Conservation (phyloP, 345 rosid genomes). For the Clausena lansium region DNA sequence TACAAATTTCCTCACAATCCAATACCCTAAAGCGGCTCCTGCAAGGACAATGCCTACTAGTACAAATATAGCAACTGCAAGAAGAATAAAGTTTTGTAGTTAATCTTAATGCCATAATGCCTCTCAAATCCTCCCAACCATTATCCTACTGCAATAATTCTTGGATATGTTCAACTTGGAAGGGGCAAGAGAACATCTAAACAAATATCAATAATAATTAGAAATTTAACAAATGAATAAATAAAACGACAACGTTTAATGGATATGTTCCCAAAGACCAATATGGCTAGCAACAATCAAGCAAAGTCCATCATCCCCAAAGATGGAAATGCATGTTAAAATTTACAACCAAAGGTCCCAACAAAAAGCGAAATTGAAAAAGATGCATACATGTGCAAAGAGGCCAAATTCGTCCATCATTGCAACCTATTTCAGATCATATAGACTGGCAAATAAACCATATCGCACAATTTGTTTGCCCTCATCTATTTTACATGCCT, state of each 20-base stretch:
- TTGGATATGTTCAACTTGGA: too few relatives aligned
- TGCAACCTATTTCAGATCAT: not conserved
- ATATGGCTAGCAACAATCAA: too few relatives aligned
- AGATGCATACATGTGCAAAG: not conserved
- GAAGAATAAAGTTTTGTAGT: slow-evolving; percentile 6
- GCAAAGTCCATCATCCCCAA: not conserved
- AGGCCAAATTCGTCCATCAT: not conserved
- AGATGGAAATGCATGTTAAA: not conserved
- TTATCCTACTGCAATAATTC: too few relatives aligned
- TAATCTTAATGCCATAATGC: too few relatives aligned
- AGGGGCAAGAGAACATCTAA: not conserved
- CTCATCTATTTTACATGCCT: not conserved
- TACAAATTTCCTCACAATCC: slow-evolving; percentile 88
- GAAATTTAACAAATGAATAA: not conserved
- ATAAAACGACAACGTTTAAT: not conserved
- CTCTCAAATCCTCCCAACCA: too few relatives aligned
- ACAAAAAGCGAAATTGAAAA: not conserved
- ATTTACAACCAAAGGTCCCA: not conserved
- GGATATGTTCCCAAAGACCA: not conserved
- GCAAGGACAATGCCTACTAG: slow-evolving; percentile 66
- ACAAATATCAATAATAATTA: not conserved
- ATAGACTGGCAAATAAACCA: not conserved
- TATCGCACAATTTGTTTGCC: not conserved
- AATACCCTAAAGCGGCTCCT: slow-evolving; percentile 93
- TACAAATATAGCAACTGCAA: slow-evolving; percentile 58